phyloP scores from a whole-genome alignment of 805 yeast genomes.

The Komagataella kurtzmanii region DNA sequence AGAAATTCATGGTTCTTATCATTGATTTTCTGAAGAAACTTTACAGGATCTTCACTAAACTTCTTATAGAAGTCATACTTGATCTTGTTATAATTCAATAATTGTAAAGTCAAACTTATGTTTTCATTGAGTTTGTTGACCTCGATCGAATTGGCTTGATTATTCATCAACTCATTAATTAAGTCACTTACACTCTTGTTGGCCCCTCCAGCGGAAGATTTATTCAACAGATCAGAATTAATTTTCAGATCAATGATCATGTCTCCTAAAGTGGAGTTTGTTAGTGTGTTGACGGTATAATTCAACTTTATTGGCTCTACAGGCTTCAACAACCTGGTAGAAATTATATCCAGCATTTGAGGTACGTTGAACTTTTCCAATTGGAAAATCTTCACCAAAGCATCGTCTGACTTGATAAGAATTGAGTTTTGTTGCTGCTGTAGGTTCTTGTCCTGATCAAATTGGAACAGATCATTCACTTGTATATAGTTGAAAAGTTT shows the following conservation, averaged over 20 bases:
- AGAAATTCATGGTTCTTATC: conserved; percentile 75
- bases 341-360: conserved; percentile 55
- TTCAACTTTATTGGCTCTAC: conserved; percentile 68
- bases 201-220: conserved; percentile 22
- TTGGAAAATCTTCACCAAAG: conserved; percentile 29
- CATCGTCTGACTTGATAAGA: conserved; percentile 26
- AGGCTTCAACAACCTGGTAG: conserved; percentile 58
- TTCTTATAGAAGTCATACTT: conserved; percentile 71
- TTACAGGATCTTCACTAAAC: conserved; percentile 65
- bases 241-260: conserved; percentile 65
- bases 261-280: conserved; percentile 71
- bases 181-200: conserved; percentile 27
- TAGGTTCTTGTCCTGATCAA: conserved; percentile 7
- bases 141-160: conserved; percentile 27
- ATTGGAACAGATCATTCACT: conserved; percentile 21
- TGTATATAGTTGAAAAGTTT: conserved; percentile 21
- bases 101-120: conserved; percentile 32
- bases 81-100: conserved; percentile 40
- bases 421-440: conserved; percentile 12
- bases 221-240: conserved; percentile 19
- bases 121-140: conserved; percentile 19
- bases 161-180: conserved; percentile 27
- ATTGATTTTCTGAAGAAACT: conserved; percentile 59
- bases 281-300: conserved; percentile 65
- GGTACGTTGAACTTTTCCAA: conserved; percentile 49